A percentile compares a stretch with the other conserved stretches of the same genome.
Evolutionary conservation across 2,329 filamentous ascomycete species (phyloP).

Genomic region (Meredithiella fracta): DNA sequence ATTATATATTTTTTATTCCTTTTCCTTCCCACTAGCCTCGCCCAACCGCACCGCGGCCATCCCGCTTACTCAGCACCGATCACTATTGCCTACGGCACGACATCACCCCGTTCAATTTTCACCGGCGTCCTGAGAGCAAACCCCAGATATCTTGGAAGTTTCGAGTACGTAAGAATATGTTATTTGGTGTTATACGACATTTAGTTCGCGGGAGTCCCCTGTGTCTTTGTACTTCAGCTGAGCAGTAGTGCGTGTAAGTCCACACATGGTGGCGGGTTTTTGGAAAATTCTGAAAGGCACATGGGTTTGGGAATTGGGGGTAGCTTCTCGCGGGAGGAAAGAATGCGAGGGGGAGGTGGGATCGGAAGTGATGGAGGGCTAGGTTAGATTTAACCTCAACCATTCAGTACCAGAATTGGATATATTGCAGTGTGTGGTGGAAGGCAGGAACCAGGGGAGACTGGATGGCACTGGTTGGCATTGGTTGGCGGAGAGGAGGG

Average conservation of each 20-base stretch:
- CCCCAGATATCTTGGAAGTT: background rate
- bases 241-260: background rate
- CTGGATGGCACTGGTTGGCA: no score
- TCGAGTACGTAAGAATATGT: constrained; percentile 8
- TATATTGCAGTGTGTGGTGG: no score
- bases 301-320: no score
- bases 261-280: background rate
- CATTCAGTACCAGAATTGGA: no score
- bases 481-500: no score
- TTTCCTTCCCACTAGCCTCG: background rate
- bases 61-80: background rate
- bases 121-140: background rate
- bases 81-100: background rate
- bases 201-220: background rate
- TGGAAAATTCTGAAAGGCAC: background rate
- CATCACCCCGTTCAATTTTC: background rate
- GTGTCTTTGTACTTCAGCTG: background rate
- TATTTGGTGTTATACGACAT: constrained; percentile 8
- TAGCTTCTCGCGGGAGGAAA: no score
- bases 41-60: background rate
- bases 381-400: no score
- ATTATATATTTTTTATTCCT: background rate
- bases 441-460: no score
- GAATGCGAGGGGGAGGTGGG: no score
- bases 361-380: no score